Base-by-base conservation (phyloP, 306 rosid species). In the Malus sieversii region DNA sequence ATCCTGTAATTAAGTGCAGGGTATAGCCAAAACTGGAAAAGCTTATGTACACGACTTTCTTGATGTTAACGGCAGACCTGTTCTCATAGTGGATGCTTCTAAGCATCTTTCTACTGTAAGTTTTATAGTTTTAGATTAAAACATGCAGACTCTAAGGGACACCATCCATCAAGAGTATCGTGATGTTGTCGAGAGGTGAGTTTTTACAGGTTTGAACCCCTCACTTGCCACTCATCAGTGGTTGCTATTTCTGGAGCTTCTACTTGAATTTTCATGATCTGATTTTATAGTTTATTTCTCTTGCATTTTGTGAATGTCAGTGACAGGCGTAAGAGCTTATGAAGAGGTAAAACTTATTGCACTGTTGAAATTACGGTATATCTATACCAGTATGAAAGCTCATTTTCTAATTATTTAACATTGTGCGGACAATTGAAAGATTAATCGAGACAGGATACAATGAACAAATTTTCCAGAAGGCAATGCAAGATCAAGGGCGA, bases 161-260 rank as follows among this genome's bases (percentile, higher is more conserved):
- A 73, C 75, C 68, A 90, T 95, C 74, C 96, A 95, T 75, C 91
- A 87, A 90, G 98, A 90, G 75, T 88, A 95, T 61, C 88, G 97
- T 0, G 97, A 92, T 38, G 93, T 92, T 72, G 95, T 95, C 30
- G 97, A 92, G 97, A 90, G 98, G 75, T 93, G 97, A 48, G 97
- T 95, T 48, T 95, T 82, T 84, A 92, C 96, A 92, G 98, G 98
- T 94, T 82, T 51, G 73, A 70, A 72, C 77, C 61, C 48, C 38
- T 73, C 74, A 18, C 32, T 44, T 57, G n/a, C 35, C 35, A 32
- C 35, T 32, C 51, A 10, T 63, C 15, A 8, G 30, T 74, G 62
- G 10, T 38, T 61, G 73, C 38, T 75, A 68, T 75, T 16, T 75
- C 73, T 68, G 23, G 70, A 73, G 75, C 80, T 63, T 77, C 68